A percentile compares a stretch with the other conserved stretches of the same genome.
Conservation (phyloP, 108 stramenopile species). For the Skeletonema tropicum region DNA sequence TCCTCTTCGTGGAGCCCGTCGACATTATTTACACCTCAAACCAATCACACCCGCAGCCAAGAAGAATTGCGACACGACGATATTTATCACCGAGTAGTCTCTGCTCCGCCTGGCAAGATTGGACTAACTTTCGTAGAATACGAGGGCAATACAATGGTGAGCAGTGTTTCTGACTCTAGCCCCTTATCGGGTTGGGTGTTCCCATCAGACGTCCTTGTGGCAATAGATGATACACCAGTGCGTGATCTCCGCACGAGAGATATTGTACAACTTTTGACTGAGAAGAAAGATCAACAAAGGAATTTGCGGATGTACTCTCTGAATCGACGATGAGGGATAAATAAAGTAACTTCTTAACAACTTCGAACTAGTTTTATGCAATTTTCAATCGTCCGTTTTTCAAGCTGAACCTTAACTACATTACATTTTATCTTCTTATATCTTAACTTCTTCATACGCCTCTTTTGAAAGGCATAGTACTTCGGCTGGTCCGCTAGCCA, state of each 20-base stretch:
- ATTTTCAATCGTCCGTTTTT: too few species aligned
- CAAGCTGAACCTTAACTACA: too few species aligned
- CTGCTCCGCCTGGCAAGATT: conserved; percentile 86
- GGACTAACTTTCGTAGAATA: conserved; percentile 85
- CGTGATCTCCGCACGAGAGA: conserved; percentile 83
- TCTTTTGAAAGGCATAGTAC: too few species aligned
- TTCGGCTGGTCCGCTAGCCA: too few species aligned
- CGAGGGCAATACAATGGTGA: conserved; percentile 87
- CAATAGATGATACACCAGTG: conserved; percentile 83
- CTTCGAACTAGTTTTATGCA: too few species aligned
- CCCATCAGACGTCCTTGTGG: conserved; percentile 83
- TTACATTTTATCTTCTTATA: too few species aligned
- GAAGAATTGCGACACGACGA: neutral
- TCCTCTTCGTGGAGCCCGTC: neutral
- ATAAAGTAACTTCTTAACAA: too few species aligned
- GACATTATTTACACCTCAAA: conserved; percentile 5
- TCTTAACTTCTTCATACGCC: too few species aligned
- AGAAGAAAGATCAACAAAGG: conserved; percentile 67
- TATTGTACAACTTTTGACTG: conserved; percentile 76
- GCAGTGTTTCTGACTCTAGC: conserved; percentile 71
- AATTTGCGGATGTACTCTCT: conserved; percentile 59
- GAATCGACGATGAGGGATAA: neutral
- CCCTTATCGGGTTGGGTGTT: conserved; percentile 82
- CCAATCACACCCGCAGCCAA: neutral
- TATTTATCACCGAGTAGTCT: conserved; percentile 69